Base-by-base conservation (phyloP, 805 yeast species). In the Yarrowia osloensis region DNA sequence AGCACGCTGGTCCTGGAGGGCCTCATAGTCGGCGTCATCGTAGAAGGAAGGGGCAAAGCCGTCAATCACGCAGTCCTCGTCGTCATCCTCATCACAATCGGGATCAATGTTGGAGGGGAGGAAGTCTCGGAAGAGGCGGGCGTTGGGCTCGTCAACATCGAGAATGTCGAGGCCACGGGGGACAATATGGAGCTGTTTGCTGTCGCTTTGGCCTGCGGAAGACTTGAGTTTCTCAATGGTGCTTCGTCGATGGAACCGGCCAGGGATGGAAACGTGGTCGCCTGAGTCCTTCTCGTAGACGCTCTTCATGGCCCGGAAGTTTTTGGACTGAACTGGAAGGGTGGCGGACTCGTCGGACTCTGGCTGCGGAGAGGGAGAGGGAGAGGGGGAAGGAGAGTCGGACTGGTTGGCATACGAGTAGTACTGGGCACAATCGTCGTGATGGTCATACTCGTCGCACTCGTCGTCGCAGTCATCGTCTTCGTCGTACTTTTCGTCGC, bases 391-490 rank as follows among this genome's bases (percentile, higher is more conserved):
- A 21, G 42, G 57, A 24, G 40, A 17, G 33, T 54, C 61, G 8
- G 59, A 52, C 59, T 35, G 31, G 44, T 54, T 54, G 31, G 61
- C 42, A 44, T 54, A 54, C 2, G 61, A 37, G 61, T 54, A 54
- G 61, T 35, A 54, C 44, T 54, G 61, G 7, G 31, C 61, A 19
- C 63, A 57, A 28, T 40, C 63, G 13, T 57, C 63, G 29, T 57
- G 37, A 26, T 40, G 37, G 31, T 57, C 49, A 39, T 57, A 37
- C 26, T 57, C 63, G 15, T 54, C 61, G 44, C 44, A 54, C 46
- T 22, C 61, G 12, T 54, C 63, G 35, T 57, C 63, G 28, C 63
- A 57, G 15, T 57, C 63, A 46, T 54, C 62, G 37, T 57, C 63
- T 2, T 57, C 63, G 37, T 57, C 63, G 49, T 37, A 57, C 49